phyloP scores from a whole-genome alignment of 352 stramenopile genomes.

The Phytophthora pinifolia region DNA sequence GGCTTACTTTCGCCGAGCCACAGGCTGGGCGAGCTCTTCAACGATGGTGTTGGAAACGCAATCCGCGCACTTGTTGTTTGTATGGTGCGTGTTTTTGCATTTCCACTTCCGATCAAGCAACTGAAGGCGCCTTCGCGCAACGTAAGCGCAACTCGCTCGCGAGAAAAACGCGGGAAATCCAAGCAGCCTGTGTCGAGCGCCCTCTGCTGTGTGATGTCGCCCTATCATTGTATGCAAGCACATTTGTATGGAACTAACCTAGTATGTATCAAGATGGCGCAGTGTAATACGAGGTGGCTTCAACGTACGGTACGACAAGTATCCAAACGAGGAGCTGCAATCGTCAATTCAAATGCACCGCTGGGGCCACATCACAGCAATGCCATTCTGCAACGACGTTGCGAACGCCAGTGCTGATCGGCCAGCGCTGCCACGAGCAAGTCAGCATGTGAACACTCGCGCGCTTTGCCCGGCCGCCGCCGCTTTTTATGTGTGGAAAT shows the following conservation, averaged over 20 bases:
- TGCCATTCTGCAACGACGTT: no score
- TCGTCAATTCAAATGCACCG: no score
- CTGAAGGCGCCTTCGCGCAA: conserved; percentile 6
- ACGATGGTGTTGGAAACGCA: conserved; percentile 25
- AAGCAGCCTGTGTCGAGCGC: not conserved
- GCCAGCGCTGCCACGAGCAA: no score
- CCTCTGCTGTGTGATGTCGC: conserved; percentile 3
- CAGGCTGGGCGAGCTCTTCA: no score
- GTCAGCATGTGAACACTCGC: no score
- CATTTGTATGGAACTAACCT: conserved; percentile 1
- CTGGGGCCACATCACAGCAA: no score
- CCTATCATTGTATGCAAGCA: not conserved
- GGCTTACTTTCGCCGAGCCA: no score
- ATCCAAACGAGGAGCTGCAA: no score
- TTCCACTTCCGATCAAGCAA: conserved; percentile 14
- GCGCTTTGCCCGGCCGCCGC: no score
- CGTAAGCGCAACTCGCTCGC: conserved; percentile 8
- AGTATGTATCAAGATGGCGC: no score
- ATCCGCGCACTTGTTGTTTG: conserved; percentile 17
- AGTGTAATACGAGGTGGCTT: not conserved
- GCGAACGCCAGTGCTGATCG: no score
- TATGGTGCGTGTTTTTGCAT: conserved; percentile 28
- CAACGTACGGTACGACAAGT: no score
- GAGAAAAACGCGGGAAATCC: conserved; percentile 19
- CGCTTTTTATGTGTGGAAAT: conserved; percentile 5